Evolutionary conservation across 257 asterid species (phyloP).

Genomic region (Ligustrum vulgare): DNA sequence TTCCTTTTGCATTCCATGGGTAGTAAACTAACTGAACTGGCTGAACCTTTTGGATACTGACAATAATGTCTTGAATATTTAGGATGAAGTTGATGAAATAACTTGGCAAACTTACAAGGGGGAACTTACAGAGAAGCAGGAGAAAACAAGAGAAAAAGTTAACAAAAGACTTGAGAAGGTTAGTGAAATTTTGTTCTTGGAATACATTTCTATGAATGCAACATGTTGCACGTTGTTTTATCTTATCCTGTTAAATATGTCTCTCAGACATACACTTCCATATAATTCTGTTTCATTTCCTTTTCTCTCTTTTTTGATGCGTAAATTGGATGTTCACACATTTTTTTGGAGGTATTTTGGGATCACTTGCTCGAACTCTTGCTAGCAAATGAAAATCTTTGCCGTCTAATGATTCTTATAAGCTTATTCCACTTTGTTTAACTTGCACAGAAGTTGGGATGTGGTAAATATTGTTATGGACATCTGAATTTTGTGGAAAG

Average conservation of each 20-base stretch:
- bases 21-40: background rate
- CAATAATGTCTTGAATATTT: slow-evolving; percentile 12
- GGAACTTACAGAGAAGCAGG: slow-evolving; percentile 94
- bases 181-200: slow-evolving; percentile 20
- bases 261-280: slow-evolving; percentile 1
- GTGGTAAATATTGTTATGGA: background rate
- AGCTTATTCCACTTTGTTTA: slow-evolving; percentile 8
- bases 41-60: slow-evolving; percentile 17
- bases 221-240: background rate
- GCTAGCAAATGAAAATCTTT: slow-evolving; percentile 14
- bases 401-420: background rate
- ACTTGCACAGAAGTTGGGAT: background rate
- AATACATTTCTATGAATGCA: slow-evolving; percentile 1
- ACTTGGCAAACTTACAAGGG: slow-evolving; percentile 98
- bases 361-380: slow-evolving; percentile 18
- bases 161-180: slow-evolving; percentile 93
- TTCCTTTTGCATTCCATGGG: background rate
- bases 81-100: slow-evolving; percentile 92
- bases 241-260: background rate
- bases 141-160: slow-evolving; percentile 92
- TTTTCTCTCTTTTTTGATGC: background rate
- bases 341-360: background rate
- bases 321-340: slow-evolving; percentile 13
- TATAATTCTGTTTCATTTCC: background rate
- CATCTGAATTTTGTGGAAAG: background rate